Evolutionary conservation across 176 grass and related monocot species (phyloP), one percentile per base, ranked within the genome.

Genomic region (Cocos nucifera): DNA sequence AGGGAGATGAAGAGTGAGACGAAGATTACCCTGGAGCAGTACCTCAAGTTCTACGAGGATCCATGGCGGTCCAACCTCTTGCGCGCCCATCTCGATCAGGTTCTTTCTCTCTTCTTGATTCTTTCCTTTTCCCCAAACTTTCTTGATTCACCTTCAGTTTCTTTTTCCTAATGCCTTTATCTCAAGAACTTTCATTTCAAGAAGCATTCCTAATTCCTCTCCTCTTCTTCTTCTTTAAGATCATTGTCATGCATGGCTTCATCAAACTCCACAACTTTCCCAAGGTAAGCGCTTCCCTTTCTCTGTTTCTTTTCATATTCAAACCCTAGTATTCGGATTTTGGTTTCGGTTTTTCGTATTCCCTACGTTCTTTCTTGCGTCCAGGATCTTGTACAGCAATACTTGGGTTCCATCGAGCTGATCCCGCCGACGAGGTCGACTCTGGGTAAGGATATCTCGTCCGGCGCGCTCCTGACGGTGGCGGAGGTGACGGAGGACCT

Each of bases 401-500:
- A 17, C 24, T 26, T 60, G 24, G 24, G 17, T 12, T 17, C 24
- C 24, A 60, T 60, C 26, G 58, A 60, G 21, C 58, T 60, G 24
- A 17, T 26, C 15, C 22, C 58, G 58, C 58, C 58, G 58, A 22
- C 24, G 58, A 22, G 58, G 14, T 60, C 58, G 58, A 60, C 58
- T 15, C 58, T 60, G 58, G 58, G 18, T 17, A 15, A 29, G 58
- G 24, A 17, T 4, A n/a, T 29, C 58, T 60, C 26, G 15, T 26
- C 25, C 15, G 17, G 58, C 26, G 58, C 58, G 25, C 9, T 29
- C 24, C 24, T 60, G 22, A 59, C 57, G 22, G 24, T 8, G 24
- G 57, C 57, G 57, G 57, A 59, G 57, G 24, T 23, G 57, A 24
- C 24, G 57, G 57, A 59, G 57, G 57, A 59, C 57, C 15, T 59